Percentiles rank a stretch among this genome's conserved stretches.
Evolutionary conservation across 2,329 filamentous ascomycete genomes (phyloP).

Genomic region (Ceratocystis variospora): DNA sequence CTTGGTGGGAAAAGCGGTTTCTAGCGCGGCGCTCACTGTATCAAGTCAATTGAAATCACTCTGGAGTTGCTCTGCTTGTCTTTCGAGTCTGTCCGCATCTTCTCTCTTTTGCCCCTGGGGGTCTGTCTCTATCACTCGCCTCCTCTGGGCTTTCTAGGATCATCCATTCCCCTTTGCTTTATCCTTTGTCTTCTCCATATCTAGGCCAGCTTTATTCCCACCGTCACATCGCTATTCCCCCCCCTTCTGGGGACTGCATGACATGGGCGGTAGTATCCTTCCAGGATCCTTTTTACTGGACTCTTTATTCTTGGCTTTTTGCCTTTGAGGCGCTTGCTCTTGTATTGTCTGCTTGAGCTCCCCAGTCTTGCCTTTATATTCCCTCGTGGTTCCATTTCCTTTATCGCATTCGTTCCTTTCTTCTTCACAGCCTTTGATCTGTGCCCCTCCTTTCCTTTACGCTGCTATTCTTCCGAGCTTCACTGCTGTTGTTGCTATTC

Average conservation of each 20-base stretch:
- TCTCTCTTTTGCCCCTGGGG: not conserved
- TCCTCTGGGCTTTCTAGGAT: not conserved
- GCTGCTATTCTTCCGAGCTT: not conserved
- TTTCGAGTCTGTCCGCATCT: not conserved
- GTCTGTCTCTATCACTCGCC: not conserved
- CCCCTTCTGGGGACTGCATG: not conserved
- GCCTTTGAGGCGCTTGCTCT: not conserved
- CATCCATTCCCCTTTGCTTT: not conserved
- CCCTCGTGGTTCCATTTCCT: not conserved
- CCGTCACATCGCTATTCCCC: not conserved
- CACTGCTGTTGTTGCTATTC: conserved; percentile 5
- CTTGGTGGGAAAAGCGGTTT: not conserved
- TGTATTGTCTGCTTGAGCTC: conserved; percentile 2
- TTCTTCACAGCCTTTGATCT: conserved; percentile 14
- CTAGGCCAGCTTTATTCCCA: not conserved
- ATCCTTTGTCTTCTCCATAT: not conserved
- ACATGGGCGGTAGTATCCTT: not conserved
- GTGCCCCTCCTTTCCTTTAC: conserved; percentile 8
- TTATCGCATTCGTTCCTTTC: not conserved
- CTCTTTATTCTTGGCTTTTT: not conserved
- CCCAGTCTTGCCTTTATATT: not conserved
- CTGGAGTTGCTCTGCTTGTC: not conserved
- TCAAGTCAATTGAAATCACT: not conserved
- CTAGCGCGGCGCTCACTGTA: not conserved
- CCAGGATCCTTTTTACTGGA: not conserved